Percentiles rank a stretch among this genome's conserved stretches.
phyloP scores from a whole-genome alignment of 306 rosid species.

The Clitoria ternatea region DNA sequence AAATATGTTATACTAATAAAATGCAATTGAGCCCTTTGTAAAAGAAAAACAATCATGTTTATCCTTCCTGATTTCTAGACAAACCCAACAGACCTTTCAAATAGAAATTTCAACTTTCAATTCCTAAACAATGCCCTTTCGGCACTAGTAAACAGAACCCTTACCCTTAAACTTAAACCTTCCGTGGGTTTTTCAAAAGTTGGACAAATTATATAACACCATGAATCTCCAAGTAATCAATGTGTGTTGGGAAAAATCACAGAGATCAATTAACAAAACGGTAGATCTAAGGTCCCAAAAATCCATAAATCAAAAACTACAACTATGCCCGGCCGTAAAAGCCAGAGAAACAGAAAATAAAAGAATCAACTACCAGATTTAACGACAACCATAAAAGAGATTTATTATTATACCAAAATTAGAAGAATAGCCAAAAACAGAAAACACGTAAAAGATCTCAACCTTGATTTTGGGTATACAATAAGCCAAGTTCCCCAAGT shows the following conservation, averaged over 20 bases:
- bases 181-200: neutral
- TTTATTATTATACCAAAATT: neutral
- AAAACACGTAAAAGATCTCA: neutral
- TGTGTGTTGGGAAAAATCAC: neutral
- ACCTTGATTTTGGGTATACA: conserved; percentile 72
- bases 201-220: neutral
- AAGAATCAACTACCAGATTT: neutral
- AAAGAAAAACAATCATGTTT: too few relatives aligned
- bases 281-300: conserved; percentile 21
- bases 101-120: too few relatives aligned
- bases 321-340: neutral
- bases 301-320: neutral
- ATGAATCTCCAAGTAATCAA: conserved; percentile 14
- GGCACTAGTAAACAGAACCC: neutral
- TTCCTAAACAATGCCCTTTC: too few relatives aligned
- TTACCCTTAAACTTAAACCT: conserved; percentile 18
- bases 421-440: neutral
- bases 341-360: neutral
- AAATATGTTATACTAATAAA: neutral
- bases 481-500: conserved; percentile 80
- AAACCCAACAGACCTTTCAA: too few relatives aligned
- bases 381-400: neutral
- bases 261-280: neutral
- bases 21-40: neutral
- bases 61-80: too few relatives aligned